Base-by-base conservation (phyloP, 202 grass and related monocot species). In the Carex arenaria region DNA sequence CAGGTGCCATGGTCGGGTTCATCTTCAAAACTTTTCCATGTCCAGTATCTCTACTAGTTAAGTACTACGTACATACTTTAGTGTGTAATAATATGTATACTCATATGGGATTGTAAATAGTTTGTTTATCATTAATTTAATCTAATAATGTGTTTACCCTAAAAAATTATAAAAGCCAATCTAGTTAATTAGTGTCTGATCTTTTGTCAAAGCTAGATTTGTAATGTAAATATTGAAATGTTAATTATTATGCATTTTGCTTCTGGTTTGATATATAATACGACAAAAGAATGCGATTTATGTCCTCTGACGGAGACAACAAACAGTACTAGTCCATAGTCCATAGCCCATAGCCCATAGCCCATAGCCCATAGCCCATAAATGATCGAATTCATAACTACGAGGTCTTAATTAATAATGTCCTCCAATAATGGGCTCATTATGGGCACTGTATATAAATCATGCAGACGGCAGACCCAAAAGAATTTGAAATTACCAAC, bases 1-100 rank as follows among this genome's bases (percentile, higher is more conserved):
- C 86, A 87, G 15, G 88, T 97, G 64, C 88, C 83, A 18, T 97
- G 94, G 94, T 67, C 72, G 0, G 94, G 94, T 8, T 94, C 90
- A 17, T 89, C 90, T 4, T 84, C 90, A 4, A 91, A 85, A 73
- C 38, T 68, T 56, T 61, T 67, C 7, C 83, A 72, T 45, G 82
- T 97, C 65, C 68, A 97, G 52, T 97, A 92, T 47, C 15, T 89
- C 17, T 94, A 92, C 54, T 94, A 79, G 89, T 66, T 17, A 64
- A 66, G 22, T 28, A 55, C 19, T 86, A 34, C 9, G 14, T 9
- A 61, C 10, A 4, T 42, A 7, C 4, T 80, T 61, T 43, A 36
- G 76, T 80, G 32, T 15, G 43, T 47, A 47, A 47, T 11, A 12
- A 22, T 23, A 23, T 61, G 59, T 61, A 23, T 22, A 9, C 19